Percentiles rank a stretch among this genome's conserved stretches.
phyloP scores from a whole-genome alignment of 345 rosid genomes.

The Abelmoschus esculentus region DNA sequence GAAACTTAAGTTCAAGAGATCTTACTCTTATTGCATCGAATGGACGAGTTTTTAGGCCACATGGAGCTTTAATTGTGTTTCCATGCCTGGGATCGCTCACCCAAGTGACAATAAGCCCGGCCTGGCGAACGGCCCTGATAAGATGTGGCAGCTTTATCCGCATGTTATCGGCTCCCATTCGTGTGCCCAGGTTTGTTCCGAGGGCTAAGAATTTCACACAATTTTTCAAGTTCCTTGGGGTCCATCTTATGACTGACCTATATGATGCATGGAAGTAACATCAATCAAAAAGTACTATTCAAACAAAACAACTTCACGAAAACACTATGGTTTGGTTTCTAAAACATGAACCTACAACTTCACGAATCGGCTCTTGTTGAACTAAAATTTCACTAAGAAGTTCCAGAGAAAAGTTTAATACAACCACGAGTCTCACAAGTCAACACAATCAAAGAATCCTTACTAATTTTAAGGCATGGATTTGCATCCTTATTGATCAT shows the following conservation, averaged over 20 bases:
- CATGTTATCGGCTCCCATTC: constrained; percentile 72
- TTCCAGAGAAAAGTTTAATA: background rate
- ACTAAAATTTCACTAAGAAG: background rate
- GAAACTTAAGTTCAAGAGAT: background rate
- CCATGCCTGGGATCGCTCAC: constrained; percentile 74
- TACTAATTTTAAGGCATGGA: background rate
- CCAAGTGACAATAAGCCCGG: constrained; percentile 65
- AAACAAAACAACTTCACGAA: background rate
- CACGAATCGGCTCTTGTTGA: background rate
- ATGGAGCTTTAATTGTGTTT: constrained; percentile 57
- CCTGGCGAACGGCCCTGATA: constrained; percentile 54
- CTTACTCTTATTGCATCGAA: constrained; percentile 56
- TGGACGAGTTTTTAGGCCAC: constrained; percentile 56
- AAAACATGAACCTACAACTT: background rate
- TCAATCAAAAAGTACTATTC: background rate
- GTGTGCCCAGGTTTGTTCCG: constrained; percentile 52
- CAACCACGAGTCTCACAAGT: background rate
- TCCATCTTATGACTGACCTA: constrained; percentile 71
- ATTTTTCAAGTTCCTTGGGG: constrained; percentile 48
- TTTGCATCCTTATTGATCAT: background rate
- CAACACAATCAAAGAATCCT: background rate
- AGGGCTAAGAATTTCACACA: constrained; percentile 56
- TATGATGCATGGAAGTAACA: constrained; percentile 2
- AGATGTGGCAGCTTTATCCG: constrained; percentile 53
- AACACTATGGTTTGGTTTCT: background rate